Percentiles rank a stretch among this genome's conserved stretches.
phyloP scores from a whole-genome alignment of 73 alveolate species.

The Tetrahymena elliotti region DNA sequence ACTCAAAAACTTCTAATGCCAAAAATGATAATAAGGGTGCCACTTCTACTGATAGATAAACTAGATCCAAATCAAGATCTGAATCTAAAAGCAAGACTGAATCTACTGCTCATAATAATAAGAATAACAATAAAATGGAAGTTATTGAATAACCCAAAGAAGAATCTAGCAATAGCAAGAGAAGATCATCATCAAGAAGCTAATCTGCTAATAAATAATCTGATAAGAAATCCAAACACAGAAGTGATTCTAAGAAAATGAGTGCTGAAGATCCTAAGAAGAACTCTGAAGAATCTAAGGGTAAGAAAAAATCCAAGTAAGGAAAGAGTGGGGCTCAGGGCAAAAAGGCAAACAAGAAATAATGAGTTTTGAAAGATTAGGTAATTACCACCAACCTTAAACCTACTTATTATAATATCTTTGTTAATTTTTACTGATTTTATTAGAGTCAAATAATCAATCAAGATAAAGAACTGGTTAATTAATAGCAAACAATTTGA shows the following conservation, averaged over 20 bases:
- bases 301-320: background rate
- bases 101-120: background rate
- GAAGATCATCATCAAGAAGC: background rate
- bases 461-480: background rate
- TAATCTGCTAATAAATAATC: background rate
- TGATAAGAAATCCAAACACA: background rate
- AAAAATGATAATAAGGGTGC: background rate
- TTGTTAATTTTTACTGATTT: background rate
- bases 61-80: background rate
- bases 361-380: background rate
- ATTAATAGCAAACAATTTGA: background rate
- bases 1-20: background rate
- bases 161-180: background rate
- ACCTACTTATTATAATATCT: background rate
- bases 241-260: background rate
- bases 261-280: background rate
- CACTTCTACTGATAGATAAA: background rate
- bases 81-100: background rate
- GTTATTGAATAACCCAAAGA: background rate
- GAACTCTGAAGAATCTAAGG: background rate
- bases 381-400: background rate
- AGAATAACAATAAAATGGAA: background rate
- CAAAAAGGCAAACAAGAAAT: background rate
- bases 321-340: background rate
- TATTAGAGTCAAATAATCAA: too few species aligned